Evolutionary conservation across 768 basidiomycete species (phyloP), one percentile per base, ranked within the genome.

Genomic region (Lactifluus hygrophoroides): DNA sequence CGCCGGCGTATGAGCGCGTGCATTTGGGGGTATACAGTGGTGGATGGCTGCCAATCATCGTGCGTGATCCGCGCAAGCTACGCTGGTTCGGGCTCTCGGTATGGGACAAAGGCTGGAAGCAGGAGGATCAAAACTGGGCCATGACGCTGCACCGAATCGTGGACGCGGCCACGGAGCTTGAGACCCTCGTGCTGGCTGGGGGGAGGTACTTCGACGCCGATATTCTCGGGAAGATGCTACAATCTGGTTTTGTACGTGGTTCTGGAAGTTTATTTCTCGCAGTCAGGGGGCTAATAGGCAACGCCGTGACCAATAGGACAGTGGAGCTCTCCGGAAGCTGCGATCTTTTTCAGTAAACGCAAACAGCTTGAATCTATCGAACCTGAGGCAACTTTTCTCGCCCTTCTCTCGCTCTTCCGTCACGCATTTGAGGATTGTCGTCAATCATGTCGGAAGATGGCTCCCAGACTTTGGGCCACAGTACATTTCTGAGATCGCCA

Each of bases 361-460:
- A 19, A 30, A 0, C 5, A 16, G 42, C 25, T 53, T 59, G 10
- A 37, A 34, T 23, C 17, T 50, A 17, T 35, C 42, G 3, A 19
- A 16, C 42, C 23, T 59, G 16, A 49, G 47, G 42, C 58, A 54
- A n/a, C 47, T 59, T 28, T 54, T 59, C 34, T 30, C 34, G 16
- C 47, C 32, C 25, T 54, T 59, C 32, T 30, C 58, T 54, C 23
- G 40, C 30, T 54, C 58, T 23, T 43, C 53, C 5, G 27, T 59
- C 42, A 59, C 58, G 6, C 58, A 59, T 34, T 16, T 59, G 16
- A 59, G 47, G 47, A 54, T 59, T 19, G 27, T 59, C 14, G 40
- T 59, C 47, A 54, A 59, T 17, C 47, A 54, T 42, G 2, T 14
- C 19, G 58, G 53, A 14, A 44, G 3, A 23, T 59, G 58, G 58